Conservation (phyloP, 345 rosid genomes). For the Arabidopsis arenosa region DNA sequence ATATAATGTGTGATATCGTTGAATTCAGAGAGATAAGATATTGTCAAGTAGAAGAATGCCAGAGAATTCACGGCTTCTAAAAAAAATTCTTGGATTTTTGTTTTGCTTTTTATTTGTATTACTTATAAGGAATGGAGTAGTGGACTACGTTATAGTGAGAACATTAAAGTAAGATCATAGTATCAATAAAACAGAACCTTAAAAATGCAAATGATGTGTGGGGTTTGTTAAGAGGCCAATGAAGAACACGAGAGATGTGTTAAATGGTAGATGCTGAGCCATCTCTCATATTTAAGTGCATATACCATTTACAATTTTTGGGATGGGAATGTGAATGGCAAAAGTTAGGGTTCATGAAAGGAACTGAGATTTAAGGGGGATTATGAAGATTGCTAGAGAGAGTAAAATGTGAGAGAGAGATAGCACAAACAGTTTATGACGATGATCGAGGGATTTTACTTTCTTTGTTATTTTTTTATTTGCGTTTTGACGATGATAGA, state of each 20-base stretch:
- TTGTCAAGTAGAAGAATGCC: conserved; percentile 34
- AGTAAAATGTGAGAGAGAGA: too few relatives aligned
- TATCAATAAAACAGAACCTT: conserved; percentile 25
- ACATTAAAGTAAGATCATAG: conserved; percentile 36
- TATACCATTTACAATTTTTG: too few relatives aligned
- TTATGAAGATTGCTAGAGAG: too few relatives aligned
- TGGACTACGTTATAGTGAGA: conserved; percentile 12
- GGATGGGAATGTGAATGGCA: too few relatives aligned
- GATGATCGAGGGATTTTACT: too few relatives aligned
- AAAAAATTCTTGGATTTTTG: conserved; percentile 16
- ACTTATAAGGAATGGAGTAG: conserved; percentile 28
- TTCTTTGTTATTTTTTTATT: too few relatives aligned
- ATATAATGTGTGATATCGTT: too few relatives aligned
- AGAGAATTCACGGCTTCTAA: conserved; percentile 38
- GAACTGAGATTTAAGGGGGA: too few relatives aligned
- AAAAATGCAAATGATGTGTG: conserved; percentile 29
- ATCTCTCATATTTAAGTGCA: background rate
- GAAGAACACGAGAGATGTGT: conserved; percentile 27
- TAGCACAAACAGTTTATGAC: too few relatives aligned
- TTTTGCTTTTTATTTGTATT: conserved; percentile 30
- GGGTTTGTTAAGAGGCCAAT: conserved; percentile 25
- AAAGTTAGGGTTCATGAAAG: too few relatives aligned
- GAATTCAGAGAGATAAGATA: conserved; percentile 34
- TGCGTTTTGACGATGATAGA: too few relatives aligned
- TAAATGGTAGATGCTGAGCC: conserved; percentile 34